phyloP scores from a whole-genome alignment of 140 eudicot species.

The Anethum foeniculum region DNA sequence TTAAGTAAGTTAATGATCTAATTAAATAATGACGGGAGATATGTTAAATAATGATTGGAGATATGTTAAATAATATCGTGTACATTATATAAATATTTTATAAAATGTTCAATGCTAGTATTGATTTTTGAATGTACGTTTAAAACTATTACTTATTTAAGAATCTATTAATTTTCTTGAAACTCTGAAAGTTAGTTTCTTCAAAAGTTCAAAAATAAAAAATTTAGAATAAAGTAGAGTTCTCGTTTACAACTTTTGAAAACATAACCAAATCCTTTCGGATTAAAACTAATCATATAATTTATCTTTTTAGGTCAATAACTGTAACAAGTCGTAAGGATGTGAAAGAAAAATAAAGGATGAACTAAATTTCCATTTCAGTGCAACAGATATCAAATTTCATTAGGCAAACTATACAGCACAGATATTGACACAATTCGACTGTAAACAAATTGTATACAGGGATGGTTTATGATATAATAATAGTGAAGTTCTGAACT shows the following conservation, averaged over 20 bases:
- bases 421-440: not conserved
- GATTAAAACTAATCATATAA: not conserved
- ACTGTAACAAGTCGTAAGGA: not conserved
- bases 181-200: not conserved
- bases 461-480: constrained; percentile 3
- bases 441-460: constrained; percentile 13
- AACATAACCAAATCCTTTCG: not conserved
- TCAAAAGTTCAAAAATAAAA: not conserved
- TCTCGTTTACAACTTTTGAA: too few relatives aligned
- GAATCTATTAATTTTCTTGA: too few relatives aligned
- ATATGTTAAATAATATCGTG: too few relatives aligned
- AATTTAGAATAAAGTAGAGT: not conserved
- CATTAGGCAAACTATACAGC: constrained; percentile 17
- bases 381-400: not conserved
- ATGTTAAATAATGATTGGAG: too few relatives aligned
- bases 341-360: not conserved
- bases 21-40: too few relatives aligned
- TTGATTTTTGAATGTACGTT: too few relatives aligned
- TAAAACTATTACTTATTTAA: too few relatives aligned
- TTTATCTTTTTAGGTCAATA: not conserved
- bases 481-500: not conserved
- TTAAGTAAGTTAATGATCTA: too few relatives aligned
- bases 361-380: not conserved
- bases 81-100: too few relatives aligned
- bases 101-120: too few relatives aligned